Base-by-base conservation (phyloP, 164 flowering plant genomes). In the Berberis thunbergii region DNA sequence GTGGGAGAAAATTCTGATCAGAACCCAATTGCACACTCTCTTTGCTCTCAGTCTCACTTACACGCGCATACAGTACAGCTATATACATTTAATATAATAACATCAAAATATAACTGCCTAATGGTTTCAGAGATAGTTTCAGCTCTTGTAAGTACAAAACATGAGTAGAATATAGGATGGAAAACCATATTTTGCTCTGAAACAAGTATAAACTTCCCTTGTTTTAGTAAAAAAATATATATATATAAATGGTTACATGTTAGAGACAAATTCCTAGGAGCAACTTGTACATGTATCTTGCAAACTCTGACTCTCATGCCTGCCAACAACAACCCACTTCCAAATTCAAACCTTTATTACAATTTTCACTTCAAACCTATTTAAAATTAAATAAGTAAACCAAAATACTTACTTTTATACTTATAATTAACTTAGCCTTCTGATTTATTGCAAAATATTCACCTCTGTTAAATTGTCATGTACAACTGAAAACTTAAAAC, bases 251-350 rank as follows among this genome's bases (percentile, higher is more conserved):
- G 4, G 13, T 10, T 1, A 10, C 4, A 52, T 52, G n/a, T 52
- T 7, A 52, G 1, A 64, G 78, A 75, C 75, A 75, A 75, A 75
- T 62, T 68, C 68, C 52, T 75, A 61, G 58, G 71, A 65, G 63
- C 79, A 72, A 74, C 76, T 75, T 77, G 79, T 54, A 58, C 64
- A 65, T 55, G 10, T 6, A 9, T 73, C 68, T 69, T 68, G 63
- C 41, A 39, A 3, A 3, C 60, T 67, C 74, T 71, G 68, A 43
- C 76, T 65, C 49, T 49, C 52, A 43, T 60, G 60, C 61, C 67
- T 69, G 73, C 66, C 70, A 68, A 66, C 60, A 3, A 26, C 26
- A 52, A 57, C 60, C 43, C 60, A 42, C 11, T 49, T 39, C 6
- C 12, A 38, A 13, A 41, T 5, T 42, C 55, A 52, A 12, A 26